Evolutionary conservation across 148 eudicot genomes (phyloP).

Genomic region (Limonium bicolor): DNA sequence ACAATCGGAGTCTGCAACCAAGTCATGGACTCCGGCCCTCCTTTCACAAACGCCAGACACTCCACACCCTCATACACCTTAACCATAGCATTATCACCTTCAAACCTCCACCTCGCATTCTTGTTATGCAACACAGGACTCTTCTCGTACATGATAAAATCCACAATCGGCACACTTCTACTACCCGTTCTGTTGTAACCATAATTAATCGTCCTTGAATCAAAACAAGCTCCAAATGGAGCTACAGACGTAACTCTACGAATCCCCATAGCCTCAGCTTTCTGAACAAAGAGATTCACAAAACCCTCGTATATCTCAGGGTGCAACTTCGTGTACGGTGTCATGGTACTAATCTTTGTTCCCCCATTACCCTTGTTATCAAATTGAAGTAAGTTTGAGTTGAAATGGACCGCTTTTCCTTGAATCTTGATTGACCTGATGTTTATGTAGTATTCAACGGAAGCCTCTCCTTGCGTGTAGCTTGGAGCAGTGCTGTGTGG

Average conservation of each 20-base stretch:
- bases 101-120: slow-evolving; percentile 29
- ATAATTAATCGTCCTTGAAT: slow-evolving; percentile 4
- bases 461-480: slow-evolving; percentile 1
- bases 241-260: slow-evolving; percentile 5
- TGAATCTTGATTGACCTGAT: slow-evolving; percentile 9
- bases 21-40: neutral
- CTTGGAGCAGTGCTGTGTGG: neutral
- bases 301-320: slow-evolving; percentile 12
- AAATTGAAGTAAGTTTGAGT: slow-evolving; percentile 9
- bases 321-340: slow-evolving; percentile 14
- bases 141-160: slow-evolving; percentile 13
- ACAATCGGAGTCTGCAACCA: slow-evolving; percentile 21
- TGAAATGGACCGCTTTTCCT: slow-evolving; percentile 1
- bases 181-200: slow-evolving; percentile 2
- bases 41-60: slow-evolving; percentile 41
- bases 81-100: slow-evolving; percentile 36
- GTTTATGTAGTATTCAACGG: slow-evolving; percentile 13
- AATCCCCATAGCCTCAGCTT: neutral
- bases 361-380: slow-evolving; percentile 16
- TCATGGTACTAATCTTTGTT: slow-evolving; percentile 13
- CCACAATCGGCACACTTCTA: slow-evolving; percentile 8
- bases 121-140: slow-evolving; percentile 20
- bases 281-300: neutral
- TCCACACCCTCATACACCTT: slow-evolving; percentile 11
- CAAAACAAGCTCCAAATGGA: slow-evolving; percentile 17